A percentile compares a stretch with the other conserved stretches of the same genome.
Evolutionary conservation across 345 rosid species (phyloP).

Genomic region (Gossypium turneri): DNA sequence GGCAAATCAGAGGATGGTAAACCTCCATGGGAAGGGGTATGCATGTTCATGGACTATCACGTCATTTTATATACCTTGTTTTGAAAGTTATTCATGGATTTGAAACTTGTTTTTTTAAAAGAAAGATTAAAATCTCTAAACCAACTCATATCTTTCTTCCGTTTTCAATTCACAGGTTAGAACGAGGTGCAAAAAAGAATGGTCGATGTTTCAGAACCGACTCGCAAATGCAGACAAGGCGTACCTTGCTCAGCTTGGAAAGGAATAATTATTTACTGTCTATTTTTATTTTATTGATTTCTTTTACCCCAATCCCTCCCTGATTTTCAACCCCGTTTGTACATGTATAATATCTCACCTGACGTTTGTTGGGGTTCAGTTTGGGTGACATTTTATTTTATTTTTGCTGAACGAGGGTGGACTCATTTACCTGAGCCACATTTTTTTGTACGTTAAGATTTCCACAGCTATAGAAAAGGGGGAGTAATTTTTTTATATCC

Average conservation of each 20-base stretch:
- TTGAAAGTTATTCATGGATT: neutral
- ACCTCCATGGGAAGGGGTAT: slow-evolving; percentile 93
- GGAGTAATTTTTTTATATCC: neutral
- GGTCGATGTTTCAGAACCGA: slow-evolving; percentile 76
- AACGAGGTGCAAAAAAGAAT: slow-evolving; percentile 74
- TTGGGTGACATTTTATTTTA: neutral
- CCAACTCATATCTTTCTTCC: neutral
- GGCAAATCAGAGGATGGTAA: slow-evolving; percentile 65
- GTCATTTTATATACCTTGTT: neutral
- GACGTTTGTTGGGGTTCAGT: slow-evolving; percentile 3
- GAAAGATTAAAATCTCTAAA: slow-evolving; percentile 1
- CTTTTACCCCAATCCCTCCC: neutral
- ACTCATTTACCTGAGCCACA: slow-evolving; percentile 23
- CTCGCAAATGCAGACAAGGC: slow-evolving; percentile 60
- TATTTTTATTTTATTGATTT: neutral
- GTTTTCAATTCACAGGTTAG: slow-evolving; percentile 50
- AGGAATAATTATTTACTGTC: slow-evolving; percentile 15
- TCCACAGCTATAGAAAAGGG: slow-evolving; percentile 4
- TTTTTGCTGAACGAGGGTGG: slow-evolving; percentile 15
- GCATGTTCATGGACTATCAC: slow-evolving; percentile 4
- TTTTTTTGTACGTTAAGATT: slow-evolving; percentile 19
- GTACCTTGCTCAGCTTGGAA: slow-evolving; percentile 33
- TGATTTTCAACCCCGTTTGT: slow-evolving; percentile 15
- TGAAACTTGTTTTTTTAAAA: neutral
- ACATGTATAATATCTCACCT: slow-evolving; percentile 17